Conservation (phyloP, 371 early-diverging fungal genomes). For the Mucor indicus region DNA sequence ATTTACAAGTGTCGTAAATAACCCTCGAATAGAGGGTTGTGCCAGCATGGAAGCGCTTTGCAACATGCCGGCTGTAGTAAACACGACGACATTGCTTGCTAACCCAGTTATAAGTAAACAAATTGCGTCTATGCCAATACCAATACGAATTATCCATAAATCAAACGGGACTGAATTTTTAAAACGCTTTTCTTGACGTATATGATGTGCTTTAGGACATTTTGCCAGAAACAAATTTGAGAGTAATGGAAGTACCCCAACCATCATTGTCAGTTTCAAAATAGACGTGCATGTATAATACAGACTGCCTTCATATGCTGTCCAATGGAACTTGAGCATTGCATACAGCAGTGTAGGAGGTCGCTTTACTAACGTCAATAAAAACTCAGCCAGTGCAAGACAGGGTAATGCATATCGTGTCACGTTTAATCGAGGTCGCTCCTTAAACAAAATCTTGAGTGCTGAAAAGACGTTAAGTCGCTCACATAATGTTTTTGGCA, state of each 20-base stretch:
- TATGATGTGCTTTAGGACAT: constrained; percentile 2
- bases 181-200: not conserved
- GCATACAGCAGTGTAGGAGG: constrained; percentile 43
- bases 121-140: constrained; percentile 31
- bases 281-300: constrained; percentile 22
- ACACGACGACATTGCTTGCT: constrained; percentile 19
- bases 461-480: constrained; percentile 36
- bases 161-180: constrained; percentile 27
- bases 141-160: constrained; percentile 49
- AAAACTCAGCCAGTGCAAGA: constrained; percentile 22
- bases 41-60: constrained; percentile 40
- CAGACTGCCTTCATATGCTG: constrained; percentile 41
- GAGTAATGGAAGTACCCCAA: constrained; percentile 27
- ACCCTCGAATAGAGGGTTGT: constrained; percentile 40
- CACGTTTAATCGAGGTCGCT: constrained; percentile 2
- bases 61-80: constrained; percentile 25
- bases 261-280: constrained; percentile 18
- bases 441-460: constrained; percentile 16
- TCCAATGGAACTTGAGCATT: constrained; percentile 44
- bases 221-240: constrained; percentile 14
- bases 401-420: constrained; percentile 22
- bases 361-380: constrained; percentile 19
- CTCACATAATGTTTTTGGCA: constrained; percentile 9
- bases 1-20: constrained; percentile 42
- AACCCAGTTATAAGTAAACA: constrained; percentile 34